Percentiles rank a stretch among this genome's conserved stretches.
Evolutionary conservation across 164 flowering plant species (phyloP).

Genomic region (Vitis riparia): DNA sequence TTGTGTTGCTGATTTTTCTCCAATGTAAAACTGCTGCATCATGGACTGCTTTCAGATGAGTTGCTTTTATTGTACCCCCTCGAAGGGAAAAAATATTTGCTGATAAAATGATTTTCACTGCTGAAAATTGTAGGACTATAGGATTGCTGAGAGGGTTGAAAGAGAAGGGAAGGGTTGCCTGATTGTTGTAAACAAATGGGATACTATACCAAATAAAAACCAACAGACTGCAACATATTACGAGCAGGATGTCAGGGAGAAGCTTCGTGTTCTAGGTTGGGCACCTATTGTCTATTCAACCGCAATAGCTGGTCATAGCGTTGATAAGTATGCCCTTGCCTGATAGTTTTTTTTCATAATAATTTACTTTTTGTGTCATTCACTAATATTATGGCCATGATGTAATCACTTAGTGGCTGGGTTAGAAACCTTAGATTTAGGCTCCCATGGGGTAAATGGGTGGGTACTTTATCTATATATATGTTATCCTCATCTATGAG

Average conservation of each 20-base stretch:
- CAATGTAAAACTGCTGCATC: background rate
- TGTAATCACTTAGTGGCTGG: background rate
- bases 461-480: too few relatives aligned
- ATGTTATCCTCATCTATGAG: too few relatives aligned
- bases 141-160: conserved; percentile 93
- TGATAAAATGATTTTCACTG: too few relatives aligned
- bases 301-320: conserved; percentile 76
- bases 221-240: conserved; percentile 78
- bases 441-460: too few relatives aligned
- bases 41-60: background rate
- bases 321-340: conserved; percentile 69
- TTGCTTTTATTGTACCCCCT: background rate
- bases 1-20: background rate
- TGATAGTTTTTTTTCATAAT: background rate
- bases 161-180: conserved; percentile 96
- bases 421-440: too few relatives aligned
- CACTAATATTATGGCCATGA: background rate
- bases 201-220: conserved; percentile 90
- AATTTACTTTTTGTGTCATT: background rate
- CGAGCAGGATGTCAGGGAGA: conserved; percentile 92
- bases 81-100: too few relatives aligned
- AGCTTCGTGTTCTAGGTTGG: conserved; percentile 87
- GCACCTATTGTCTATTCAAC: conserved; percentile 99
- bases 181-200: conserved; percentile 99
- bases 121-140: conserved; percentile 60